Percentiles rank a stretch among this genome's conserved stretches.
These are phyloP conservation scores for Ophiostoma quercus DNA, from an alignment of 2,329 filamentous ascomycete species.

Conservation along the genomic window DNA sequence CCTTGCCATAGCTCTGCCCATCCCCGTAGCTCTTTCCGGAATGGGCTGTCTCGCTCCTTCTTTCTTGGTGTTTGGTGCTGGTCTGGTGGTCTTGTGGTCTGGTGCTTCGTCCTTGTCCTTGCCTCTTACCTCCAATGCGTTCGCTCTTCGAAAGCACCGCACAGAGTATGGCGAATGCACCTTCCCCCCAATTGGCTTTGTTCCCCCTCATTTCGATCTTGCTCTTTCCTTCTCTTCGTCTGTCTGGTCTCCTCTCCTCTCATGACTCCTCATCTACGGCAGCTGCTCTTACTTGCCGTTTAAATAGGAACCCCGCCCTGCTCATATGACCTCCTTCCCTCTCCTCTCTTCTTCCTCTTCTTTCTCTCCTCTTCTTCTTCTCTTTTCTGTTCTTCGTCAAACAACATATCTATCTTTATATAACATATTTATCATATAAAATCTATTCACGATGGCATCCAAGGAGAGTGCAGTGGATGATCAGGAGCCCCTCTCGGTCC, in stretches of 20 bases:
- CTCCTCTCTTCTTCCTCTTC: conserved; percentile 11
- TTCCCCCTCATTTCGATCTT: conserved; percentile 20
- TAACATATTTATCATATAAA: conserved; percentile 24
- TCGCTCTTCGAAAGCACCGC: conserved; percentile 11
- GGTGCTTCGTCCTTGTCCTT: not conserved
- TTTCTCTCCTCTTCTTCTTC: not conserved
- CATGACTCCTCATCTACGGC: not conserved
- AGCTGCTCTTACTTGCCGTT: not conserved
- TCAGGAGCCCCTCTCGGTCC: conserved; percentile 52
- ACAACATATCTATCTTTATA: conserved; percentile 2
- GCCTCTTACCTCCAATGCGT: not conserved
- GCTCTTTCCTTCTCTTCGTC: conserved; percentile 16
- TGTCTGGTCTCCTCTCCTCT: not conserved
- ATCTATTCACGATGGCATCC: conserved; percentile 49
- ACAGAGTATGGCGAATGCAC: conserved; percentile 9
- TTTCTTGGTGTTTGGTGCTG: not conserved
- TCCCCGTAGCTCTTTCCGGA: conserved; percentile 16
- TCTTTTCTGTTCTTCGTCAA: not conserved
- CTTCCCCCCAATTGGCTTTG: conserved; percentile 19
- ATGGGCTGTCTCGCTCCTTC: conserved; percentile 19
- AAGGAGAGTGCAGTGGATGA: conserved; percentile 56
- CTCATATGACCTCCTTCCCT: conserved; percentile 10
- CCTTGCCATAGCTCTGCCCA: conserved; percentile 11
- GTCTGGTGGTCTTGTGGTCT: conserved; percentile 8
- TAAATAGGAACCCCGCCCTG: conserved; percentile 24